phyloP scores from a whole-genome alignment of 768 basidiomycete genomes.

The Termitomyces sp. region DNA sequence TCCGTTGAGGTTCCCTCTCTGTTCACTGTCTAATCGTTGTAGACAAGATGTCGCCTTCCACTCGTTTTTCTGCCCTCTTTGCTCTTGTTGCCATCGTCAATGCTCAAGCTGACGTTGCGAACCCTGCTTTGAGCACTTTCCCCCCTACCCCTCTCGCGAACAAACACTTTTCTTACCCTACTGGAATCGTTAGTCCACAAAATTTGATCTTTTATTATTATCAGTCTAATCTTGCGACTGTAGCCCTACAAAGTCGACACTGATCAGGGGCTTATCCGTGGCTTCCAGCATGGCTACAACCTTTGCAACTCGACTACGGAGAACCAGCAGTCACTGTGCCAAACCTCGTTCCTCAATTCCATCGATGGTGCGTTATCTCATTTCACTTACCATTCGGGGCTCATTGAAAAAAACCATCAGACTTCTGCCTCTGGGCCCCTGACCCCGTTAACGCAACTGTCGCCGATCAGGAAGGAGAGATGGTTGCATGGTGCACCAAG shows the following conservation, averaged over 20 bases:
- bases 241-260: conserved; percentile 34
- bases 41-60: conserved; percentile 36
- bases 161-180: conserved; percentile 40
- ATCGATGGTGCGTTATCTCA: conserved; percentile 38
- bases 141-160: conserved; percentile 40
- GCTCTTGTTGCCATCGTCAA: conserved; percentile 20
- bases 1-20: neutral
- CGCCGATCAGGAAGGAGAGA: conserved; percentile 52
- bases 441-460: conserved; percentile 38
- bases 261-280: conserved; percentile 24
- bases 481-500: conserved; percentile 69
- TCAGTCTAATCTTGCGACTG: neutral
- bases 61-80: conserved; percentile 28
- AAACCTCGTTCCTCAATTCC: conserved; percentile 54
- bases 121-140: conserved; percentile 21
- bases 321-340: conserved; percentile 50
- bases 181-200: conserved; percentile 31
- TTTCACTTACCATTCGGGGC: neutral
- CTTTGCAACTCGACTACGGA: conserved; percentile 63
- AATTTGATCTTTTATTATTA: neutral
- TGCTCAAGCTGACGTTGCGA: conserved; percentile 16
- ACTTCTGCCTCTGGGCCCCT: conserved; percentile 59
- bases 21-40: neutral
- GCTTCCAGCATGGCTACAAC: conserved; percentile 58
- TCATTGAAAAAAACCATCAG: conserved; percentile 21